These are phyloP conservation scores for Phialophora chinensis DNA, from an alignment of 2,329 filamentous ascomycete species.

Conservation along the genomic window DNA sequence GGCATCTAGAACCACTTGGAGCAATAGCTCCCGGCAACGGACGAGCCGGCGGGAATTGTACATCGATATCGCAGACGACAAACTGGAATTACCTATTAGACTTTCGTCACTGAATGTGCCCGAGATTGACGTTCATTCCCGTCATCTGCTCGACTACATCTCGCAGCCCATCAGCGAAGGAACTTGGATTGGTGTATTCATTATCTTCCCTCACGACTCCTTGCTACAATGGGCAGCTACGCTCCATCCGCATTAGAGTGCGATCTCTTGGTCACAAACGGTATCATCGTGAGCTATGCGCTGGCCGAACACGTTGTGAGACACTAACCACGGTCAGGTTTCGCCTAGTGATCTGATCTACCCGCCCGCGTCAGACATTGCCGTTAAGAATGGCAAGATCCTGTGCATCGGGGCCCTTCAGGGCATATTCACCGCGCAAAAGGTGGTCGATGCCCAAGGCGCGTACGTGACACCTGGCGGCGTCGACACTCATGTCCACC, in stretches of 20 bases:
- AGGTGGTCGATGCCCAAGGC: conserved; percentile 18
- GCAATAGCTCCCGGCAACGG: background rate
- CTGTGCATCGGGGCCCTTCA: conserved; percentile 16
- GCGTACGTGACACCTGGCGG: conserved; percentile 24
- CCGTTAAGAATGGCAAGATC: conserved; percentile 19
- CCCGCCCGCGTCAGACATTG: conserved; percentile 24
- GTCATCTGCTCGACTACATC: conserved; percentile 1
- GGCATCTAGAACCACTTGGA: background rate
- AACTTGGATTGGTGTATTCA: background rate
- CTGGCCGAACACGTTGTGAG: conserved; percentile 42
- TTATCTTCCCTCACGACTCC: background rate
- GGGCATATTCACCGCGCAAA: conserved; percentile 8
- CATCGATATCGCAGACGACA: background rate
- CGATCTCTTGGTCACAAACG: conserved; percentile 53
- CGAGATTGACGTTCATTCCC: background rate
- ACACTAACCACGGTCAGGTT: conserved; percentile 12
- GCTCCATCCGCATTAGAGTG: conserved; percentile 13
- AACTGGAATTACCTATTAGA: background rate
- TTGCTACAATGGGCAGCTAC: conserved; percentile 21
- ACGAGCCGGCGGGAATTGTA: background rate
- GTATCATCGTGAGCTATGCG: conserved; percentile 51
- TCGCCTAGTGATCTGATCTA: conserved; percentile 24
- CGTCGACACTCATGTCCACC: conserved; percentile 26
- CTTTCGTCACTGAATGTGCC: background rate
- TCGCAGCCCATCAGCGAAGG: background rate